Evolutionary conservation across 495 filamentous ascomycete genomes (phyloP), one percentile per base, ranked within the genome.

Genomic region (Neurospora sublineolata): DNA sequence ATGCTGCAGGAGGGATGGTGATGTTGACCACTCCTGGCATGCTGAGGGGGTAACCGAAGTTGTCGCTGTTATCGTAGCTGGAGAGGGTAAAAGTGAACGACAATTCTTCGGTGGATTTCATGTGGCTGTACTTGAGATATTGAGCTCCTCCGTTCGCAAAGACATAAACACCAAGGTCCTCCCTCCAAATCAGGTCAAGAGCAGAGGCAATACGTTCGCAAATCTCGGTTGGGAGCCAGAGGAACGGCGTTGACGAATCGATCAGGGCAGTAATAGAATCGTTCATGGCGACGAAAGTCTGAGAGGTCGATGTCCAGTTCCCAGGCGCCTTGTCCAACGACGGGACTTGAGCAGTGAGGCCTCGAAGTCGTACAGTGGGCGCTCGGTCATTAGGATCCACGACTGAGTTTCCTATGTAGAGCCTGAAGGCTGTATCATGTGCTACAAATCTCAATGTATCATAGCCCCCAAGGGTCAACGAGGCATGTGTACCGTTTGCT

Each of bases 231-330:
- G 90, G 90, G 3, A 93, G 84, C 89, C 89, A 92, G 1, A 92
- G 82, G 71, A 86, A 88, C 2, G 90, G 88, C 2, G 90, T 89
- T 4, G 89, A 88, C 18, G 88, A 88, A 74, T 93, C 90, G 72
- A 93, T 89, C 69, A 86, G 78, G 37, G 86, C 86, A 16, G 77
- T 78, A 18, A 86, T 80, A 18, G 83, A 82, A 73, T 86, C 84
- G 46, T 82, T 79, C 75, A 83, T 82, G 27, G 71, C 72, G 16
- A 82, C 79, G 8, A 89, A 79, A 11, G 81, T 41, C 16, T 75
- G 74, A 2, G 77, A 73, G 8, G 82, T 77, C 3, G 77, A 75
- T 6, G 79, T 80, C 83, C 83, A 87, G 20, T 71, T 82, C 67
- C 40, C 78, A 27, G 81, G 81, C 8, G 81, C 82, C 37, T 78